Percentiles rank a stretch among this genome's conserved stretches.
Evolutionary conservation across 768 basidiomycete species (phyloP).

Genomic region (Cytidiella melzeri): DNA sequence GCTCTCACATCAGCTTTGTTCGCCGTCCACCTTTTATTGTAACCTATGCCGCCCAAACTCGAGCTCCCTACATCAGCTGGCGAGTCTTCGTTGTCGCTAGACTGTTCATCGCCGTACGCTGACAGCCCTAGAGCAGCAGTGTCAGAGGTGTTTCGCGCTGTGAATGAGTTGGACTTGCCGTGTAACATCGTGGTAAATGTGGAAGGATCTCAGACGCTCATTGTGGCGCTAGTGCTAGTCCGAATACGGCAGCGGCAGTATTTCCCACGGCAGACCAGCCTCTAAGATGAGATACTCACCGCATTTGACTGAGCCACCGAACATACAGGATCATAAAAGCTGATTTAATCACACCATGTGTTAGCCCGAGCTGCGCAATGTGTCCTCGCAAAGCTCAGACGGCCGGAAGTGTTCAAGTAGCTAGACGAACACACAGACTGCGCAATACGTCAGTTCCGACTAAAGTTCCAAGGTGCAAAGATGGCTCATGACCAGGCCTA

Average conservation of each 20-base stretch:
- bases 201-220: background rate
- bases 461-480: too few species aligned
- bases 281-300: too few species aligned
- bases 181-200: conserved; percentile 6
- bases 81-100: conserved; percentile 39
- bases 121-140: conserved; percentile 44
- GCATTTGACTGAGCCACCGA: too few species aligned
- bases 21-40: background rate
- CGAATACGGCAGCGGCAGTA: background rate
- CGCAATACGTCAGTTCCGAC: too few species aligned
- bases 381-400: too few species aligned
- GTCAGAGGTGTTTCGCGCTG: background rate
- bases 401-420: too few species aligned
- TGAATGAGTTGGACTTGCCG: background rate
- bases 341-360: too few species aligned
- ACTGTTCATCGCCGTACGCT: conserved; percentile 60
- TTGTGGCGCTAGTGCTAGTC: background rate
- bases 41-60: background rate
- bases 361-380: too few species aligned
- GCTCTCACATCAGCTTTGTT: conserved; percentile 54
- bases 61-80: conserved; percentile 29
- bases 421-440: too few species aligned
- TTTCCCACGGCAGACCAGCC: too few species aligned
- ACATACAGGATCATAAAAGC: too few species aligned
- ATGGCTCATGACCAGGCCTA: too few species aligned